These are phyloP conservation scores for Cystofilobasidium macerans DNA, from an alignment of 768 basidiomycete genomes.

Conservation along the genomic window DNA sequence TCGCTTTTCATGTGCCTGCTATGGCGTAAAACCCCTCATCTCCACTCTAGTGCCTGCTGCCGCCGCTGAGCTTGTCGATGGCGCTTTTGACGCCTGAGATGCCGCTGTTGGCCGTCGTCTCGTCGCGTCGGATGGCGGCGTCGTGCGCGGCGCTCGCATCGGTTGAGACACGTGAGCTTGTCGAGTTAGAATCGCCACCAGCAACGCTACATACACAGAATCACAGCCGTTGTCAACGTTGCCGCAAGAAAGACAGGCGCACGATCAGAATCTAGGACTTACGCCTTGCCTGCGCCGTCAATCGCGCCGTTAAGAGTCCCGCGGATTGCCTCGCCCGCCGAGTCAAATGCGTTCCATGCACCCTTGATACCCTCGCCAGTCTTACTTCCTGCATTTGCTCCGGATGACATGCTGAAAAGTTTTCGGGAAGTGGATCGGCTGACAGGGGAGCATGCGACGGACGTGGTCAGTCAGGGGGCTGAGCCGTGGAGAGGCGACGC, in stretches of 20 bases:
- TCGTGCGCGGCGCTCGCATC: neutral
- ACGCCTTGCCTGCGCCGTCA: slow-evolving; percentile 2
- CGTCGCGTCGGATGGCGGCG: neutral
- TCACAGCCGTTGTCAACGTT: neutral
- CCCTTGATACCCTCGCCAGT: slow-evolving; percentile 1
- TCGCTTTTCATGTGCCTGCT: too few species aligned
- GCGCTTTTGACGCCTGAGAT: neutral
- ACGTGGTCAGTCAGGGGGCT: too few species aligned
- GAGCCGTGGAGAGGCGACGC: too few species aligned
- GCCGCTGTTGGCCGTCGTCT: neutral
- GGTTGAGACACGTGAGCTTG: too few species aligned
- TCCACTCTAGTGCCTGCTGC: too few species aligned
- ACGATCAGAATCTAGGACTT: neutral
- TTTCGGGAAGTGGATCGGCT: neutral
- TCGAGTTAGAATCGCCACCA: too few species aligned
- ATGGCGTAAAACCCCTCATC: too few species aligned
- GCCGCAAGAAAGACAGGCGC: neutral
- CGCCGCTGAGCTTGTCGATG: neutral
- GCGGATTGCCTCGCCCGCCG: slow-evolving; percentile 1
- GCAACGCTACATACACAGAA: too few species aligned
- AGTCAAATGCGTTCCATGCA: neutral
- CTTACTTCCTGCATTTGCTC: neutral
- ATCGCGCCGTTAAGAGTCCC: slow-evolving; percentile 2
- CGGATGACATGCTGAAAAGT: neutral
- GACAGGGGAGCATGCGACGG: too few species aligned